Percentiles rank a stretch among this genome's conserved stretches.
Conservation (phyloP, 805 yeast genomes). For the Kodamaea laetipori region DNA sequence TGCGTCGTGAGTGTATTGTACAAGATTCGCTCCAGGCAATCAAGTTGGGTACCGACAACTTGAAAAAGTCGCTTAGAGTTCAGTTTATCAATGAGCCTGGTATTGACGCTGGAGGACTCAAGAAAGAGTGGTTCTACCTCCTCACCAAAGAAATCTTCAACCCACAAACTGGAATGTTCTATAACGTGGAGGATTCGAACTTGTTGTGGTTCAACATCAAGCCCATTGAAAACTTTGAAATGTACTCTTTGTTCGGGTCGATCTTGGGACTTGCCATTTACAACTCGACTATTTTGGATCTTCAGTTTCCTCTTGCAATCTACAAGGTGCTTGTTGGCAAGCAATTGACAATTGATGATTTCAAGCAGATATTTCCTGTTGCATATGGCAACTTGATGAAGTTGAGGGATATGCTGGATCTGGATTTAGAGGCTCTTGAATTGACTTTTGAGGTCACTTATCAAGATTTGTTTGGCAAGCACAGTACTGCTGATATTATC, state of each 20-base stretch:
- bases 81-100: slow-evolving; percentile 90
- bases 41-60: slow-evolving; percentile 49
- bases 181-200: slow-evolving; percentile 66
- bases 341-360: slow-evolving; percentile 63
- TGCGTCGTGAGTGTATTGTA: slow-evolving; percentile 67
- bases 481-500: slow-evolving; percentile 52
- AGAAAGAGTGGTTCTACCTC: slow-evolving; percentile 90
- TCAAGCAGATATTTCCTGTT: slow-evolving; percentile 66
- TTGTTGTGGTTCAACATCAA: slow-evolving; percentile 72
- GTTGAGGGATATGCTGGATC: slow-evolving; percentile 27
- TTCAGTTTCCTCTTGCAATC: slow-evolving; percentile 72
- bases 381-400: slow-evolving; percentile 45
- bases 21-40: slow-evolving; percentile 73
- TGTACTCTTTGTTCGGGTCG: slow-evolving; percentile 79
- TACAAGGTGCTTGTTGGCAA: slow-evolving; percentile 71
- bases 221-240: slow-evolving; percentile 47
- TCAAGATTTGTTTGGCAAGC: slow-evolving; percentile 48
- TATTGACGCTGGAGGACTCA: slow-evolving; percentile 91
- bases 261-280: slow-evolving; percentile 88
- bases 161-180: slow-evolving; percentile 67
- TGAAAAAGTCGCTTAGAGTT: slow-evolving; percentile 73
- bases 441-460: slow-evolving; percentile 63
- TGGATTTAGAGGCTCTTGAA: slow-evolving; percentile 47
- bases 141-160: slow-evolving; percentile 70
- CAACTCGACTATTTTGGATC: slow-evolving; percentile 83